A percentile compares a stretch with the other conserved stretches of the same genome.
These are phyloP conservation scores for Pseudopyricularia cyperi DNA, from an alignment of 2,329 filamentous ascomycete species.

Conservation along the genomic window DNA sequence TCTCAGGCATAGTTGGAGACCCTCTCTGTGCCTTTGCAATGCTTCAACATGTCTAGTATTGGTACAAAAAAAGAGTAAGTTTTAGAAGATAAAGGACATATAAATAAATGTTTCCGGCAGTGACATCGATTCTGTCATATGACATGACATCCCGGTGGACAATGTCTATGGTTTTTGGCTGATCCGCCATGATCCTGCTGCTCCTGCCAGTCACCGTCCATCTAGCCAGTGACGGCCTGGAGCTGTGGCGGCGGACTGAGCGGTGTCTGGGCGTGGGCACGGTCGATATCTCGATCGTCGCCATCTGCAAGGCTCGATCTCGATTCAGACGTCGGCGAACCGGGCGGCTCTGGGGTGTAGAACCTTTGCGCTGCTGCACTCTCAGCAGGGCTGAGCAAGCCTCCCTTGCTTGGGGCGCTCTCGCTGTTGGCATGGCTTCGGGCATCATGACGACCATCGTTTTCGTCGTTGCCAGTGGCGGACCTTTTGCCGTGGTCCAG, in stretches of 20 bases:
- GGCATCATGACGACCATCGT: constrained; percentile 6
- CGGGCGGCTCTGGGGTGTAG: constrained; percentile 27
- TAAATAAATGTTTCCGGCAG: no score
- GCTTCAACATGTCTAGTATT: no score
- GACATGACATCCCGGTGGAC: no score
- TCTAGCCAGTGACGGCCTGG: constrained; percentile 34
- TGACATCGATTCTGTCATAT: no score
- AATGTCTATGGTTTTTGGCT: no score
- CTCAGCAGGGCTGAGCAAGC: constrained; percentile 14
- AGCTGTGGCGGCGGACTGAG: not conserved
- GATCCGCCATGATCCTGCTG: no score
- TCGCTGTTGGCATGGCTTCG: constrained; percentile 7
- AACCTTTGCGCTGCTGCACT: constrained; percentile 20
- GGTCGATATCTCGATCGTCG: not conserved
- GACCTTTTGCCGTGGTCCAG: constrained; percentile 10
- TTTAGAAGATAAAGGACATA: no score
- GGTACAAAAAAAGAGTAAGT: no score
- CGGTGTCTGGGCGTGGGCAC: not conserved
- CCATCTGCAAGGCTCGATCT: not conserved
- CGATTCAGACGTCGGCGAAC: constrained; percentile 12
- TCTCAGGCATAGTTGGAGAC: no score
- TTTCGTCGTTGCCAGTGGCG: constrained; percentile 11
- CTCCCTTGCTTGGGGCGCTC: constrained; percentile 5
- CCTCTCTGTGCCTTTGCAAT: no score
- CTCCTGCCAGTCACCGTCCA: constrained; percentile 71